Percentiles rank a stretch among this genome's conserved stretches.
Evolutionary conservation across 140 eudicot species (phyloP).

Genomic region (Senecio squalidus): DNA sequence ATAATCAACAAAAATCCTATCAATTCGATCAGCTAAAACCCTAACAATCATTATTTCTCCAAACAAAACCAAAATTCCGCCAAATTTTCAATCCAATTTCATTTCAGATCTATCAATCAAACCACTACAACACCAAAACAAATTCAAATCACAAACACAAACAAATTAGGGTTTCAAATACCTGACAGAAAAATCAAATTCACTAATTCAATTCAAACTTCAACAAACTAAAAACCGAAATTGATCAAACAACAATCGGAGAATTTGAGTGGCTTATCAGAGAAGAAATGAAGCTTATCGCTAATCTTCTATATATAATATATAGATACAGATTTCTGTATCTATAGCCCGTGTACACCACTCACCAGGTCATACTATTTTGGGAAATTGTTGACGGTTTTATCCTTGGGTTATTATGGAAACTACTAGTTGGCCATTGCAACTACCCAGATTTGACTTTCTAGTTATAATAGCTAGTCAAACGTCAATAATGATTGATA

Average conservation of each 20-base stretch:
- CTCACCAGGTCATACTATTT: conserved; percentile 17
- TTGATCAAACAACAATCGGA: no score
- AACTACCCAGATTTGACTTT: not conserved
- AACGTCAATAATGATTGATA: conserved; percentile 14
- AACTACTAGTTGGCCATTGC: conserved; percentile 1
- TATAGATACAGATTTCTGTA: not conserved
- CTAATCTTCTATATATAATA: no score
- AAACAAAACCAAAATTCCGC: conserved; percentile 3
- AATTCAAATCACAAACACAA: conserved; percentile 13
- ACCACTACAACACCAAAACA: conserved; percentile 17
- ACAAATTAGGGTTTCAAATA: conserved; percentile 28
- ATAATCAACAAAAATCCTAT: no score
- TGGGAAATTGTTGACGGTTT: conserved; percentile 19
- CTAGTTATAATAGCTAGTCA: conserved; percentile 4
- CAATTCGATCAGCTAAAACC: no score
- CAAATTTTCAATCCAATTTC: not conserved
- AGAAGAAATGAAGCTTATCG: no score
- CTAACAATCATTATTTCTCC: no score
- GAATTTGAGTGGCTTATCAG: no score
- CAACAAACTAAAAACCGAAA: no score
- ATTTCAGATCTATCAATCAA: conserved; percentile 14
- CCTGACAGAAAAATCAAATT: conserved; percentile 23
- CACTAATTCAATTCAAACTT: no score
- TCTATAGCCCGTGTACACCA: conserved; percentile 12
- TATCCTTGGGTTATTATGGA: conserved; percentile 3